A percentile compares a stretch with the other conserved stretches of the same genome.
Evolutionary conservation across 169 alveolate species (phyloP).

Genomic region (Cryptosporidium muris): DNA sequence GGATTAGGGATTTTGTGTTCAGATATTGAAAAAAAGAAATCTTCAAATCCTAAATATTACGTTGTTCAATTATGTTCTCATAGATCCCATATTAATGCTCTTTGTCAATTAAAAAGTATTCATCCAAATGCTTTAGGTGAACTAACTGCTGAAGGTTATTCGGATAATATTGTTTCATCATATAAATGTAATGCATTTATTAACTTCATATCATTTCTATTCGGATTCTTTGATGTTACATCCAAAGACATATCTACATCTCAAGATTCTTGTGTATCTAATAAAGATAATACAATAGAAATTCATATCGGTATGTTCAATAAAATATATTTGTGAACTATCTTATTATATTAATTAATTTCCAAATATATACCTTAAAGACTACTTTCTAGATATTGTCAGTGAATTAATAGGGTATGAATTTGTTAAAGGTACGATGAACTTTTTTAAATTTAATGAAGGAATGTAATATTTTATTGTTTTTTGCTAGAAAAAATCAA

Average conservation of each 20-base stretch:
- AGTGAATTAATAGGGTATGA: slow-evolving; percentile 26
- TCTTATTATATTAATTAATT: background rate
- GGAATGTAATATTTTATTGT: background rate
- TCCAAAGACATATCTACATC: background rate
- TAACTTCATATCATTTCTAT: slow-evolving; percentile 23
- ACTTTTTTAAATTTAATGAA: background rate
- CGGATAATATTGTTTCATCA: slow-evolving; percentile 12
- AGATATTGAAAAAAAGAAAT: background rate
- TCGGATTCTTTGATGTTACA: slow-evolving; percentile 46
- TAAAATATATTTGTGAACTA: background rate
- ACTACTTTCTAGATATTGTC: slow-evolving; percentile 31
- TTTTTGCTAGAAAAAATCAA: background rate
- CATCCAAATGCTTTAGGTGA: slow-evolving; percentile 40
- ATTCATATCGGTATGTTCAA: background rate
- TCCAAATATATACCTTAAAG: background rate
- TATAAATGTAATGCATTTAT: slow-evolving; percentile 24
- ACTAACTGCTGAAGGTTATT: slow-evolving; percentile 4
- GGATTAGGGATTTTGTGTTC: slow-evolving; percentile 58
- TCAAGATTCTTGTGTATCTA: background rate
- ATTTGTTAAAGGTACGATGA: slow-evolving; percentile 20
- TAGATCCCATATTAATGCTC: slow-evolving; percentile 18
- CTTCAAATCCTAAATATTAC: slow-evolving; percentile 40
- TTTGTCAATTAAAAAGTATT: slow-evolving; percentile 30
- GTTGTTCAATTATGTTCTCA: slow-evolving; percentile 39
- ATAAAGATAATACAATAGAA: slow-evolving; percentile 2